phyloP scores from a whole-genome alignment of 306 rosid species.

The Vigna trinervia region DNA sequence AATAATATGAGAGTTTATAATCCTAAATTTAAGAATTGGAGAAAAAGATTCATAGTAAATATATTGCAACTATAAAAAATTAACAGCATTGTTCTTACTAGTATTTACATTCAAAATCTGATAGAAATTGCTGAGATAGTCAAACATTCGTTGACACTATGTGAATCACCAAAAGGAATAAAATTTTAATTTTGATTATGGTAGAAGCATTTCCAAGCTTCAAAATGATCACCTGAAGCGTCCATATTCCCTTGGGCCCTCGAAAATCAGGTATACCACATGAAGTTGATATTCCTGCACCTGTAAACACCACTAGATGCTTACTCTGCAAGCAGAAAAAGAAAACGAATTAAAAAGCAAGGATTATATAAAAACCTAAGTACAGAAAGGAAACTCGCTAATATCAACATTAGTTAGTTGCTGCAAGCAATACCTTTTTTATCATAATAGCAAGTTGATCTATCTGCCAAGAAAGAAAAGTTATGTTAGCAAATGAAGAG shows the following conservation, averaged over 20 bases:
- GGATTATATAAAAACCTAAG: conserved; percentile 33
- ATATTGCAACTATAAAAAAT: conserved; percentile 21
- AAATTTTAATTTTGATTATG: not conserved
- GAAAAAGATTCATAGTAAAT: not conserved
- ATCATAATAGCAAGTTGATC: conserved; percentile 73
- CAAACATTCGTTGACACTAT: conserved; percentile 26
- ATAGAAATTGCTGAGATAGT: conserved; percentile 6
- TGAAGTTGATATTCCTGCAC: conserved; percentile 98
- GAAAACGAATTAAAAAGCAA: conserved; percentile 36
- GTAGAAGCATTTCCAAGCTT: conserved; percentile 26
- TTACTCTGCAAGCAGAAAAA: conserved; percentile 79
- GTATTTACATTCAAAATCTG: conserved; percentile 23
- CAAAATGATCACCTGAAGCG: conserved; percentile 76
- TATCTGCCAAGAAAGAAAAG: conserved; percentile 61
- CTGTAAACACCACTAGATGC: conserved; percentile 98
- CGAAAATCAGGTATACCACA: conserved; percentile 99
- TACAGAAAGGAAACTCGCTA: conserved; percentile 26
- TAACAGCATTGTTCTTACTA: conserved; percentile 11
- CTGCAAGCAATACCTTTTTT: conserved; percentile 64
- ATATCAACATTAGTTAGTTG: conserved; percentile 40
- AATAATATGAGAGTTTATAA: not conserved
- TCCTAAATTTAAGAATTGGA: not conserved
- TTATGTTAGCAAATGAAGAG: conserved; percentile 44
- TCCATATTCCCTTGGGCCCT: conserved; percentile 99
- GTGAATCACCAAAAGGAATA: conserved; percentile 15